A percentile compares a stretch with the other conserved stretches of the same genome.
Conservation (phyloP, 108 stramenopile species). For the Cyclotella distinguenda region DNA sequence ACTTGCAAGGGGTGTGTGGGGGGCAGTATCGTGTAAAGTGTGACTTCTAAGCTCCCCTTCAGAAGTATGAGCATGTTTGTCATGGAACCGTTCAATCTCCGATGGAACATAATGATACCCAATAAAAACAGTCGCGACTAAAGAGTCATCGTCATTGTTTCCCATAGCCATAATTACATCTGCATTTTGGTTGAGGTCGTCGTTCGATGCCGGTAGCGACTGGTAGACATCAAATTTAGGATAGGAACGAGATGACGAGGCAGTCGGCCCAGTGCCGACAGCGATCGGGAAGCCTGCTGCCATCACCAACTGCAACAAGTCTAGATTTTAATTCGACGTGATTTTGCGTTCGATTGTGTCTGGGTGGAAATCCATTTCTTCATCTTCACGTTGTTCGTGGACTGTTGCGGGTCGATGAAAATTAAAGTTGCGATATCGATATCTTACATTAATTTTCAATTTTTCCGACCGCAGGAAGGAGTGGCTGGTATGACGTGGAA, state of each 20-base stretch:
- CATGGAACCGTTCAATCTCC: no score
- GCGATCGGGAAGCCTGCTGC: conserved; percentile 36
- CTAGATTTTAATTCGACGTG: no score
- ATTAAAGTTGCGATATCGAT: no score
- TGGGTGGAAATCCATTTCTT: no score
- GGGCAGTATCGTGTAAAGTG: no score
- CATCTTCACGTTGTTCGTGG: no score
- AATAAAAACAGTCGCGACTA: conserved; percentile 35
- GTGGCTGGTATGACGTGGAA: no score
- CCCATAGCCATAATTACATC: conserved; percentile 37
- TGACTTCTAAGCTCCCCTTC: background rate
- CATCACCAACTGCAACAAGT: background rate
- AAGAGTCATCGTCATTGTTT: conserved; percentile 35
- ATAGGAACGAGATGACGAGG: conserved; percentile 33
- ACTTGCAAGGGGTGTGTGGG: no score
- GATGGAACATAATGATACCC: conserved; percentile 33
- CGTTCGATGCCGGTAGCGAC: background rate
- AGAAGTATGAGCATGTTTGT: background rate
- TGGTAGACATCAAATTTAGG: conserved; percentile 8
- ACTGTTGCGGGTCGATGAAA: no score
- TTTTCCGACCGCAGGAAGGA: no score
- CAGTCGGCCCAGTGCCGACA: conserved; percentile 30
- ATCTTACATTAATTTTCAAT: no score
- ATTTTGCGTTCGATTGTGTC: no score
- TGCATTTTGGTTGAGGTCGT: background rate